Base-by-base conservation (phyloP, 2,329 filamentous ascomycete genomes). In the Aureobasidium leucospermi region DNA sequence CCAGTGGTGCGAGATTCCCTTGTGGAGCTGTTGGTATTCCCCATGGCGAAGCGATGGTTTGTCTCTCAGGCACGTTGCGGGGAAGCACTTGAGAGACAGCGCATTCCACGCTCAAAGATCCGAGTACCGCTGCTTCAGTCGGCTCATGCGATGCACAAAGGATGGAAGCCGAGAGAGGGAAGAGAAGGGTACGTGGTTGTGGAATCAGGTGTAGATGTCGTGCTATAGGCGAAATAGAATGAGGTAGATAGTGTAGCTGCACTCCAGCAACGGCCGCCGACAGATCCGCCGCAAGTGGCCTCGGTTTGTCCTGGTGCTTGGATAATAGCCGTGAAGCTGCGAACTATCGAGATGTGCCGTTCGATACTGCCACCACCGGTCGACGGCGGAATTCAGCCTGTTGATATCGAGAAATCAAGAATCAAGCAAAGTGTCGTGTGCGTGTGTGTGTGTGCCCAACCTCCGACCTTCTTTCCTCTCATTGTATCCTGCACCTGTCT, bases 1-100 rank as follows among this genome's bases (percentile, higher is more conserved):
- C 66, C 32, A 69, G 69, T 36, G 71, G 70, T 42, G 69, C 68
- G 29, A 71, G 69, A 52, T 64, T 79, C 77, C 67, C 77, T 79
- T 62, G 71, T 75, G 60, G 77, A 75, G 67, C 72, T 78, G 69
- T 78, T 79, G 43, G 77, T 45, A 32, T 60, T 49, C 16, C 58
- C 59, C 59, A 57, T 53, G 56, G 45, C 42, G 39, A 39, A 46
- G 11, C 36, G 34, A 31, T 52, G 10, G 31, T 23, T 10, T 32
- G 28, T 61, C 55, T 63, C 52, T 56, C 52, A 56, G 52, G 51
- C 52, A 46, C 34, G 43, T 48, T 58, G 55, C 55, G 55, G 55
- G 55, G 55, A 58, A 58, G 55, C 39, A 55, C 51, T 57, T 19
- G 36, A 57, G 52, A 46, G 62, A 46, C 58, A 36, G 60, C 60